Percentiles rank a stretch among this genome's conserved stretches.
These are phyloP conservation scores for Solanum chaucha DNA, from an alignment of 257 asterid genomes.

Conservation along the genomic window DNA sequence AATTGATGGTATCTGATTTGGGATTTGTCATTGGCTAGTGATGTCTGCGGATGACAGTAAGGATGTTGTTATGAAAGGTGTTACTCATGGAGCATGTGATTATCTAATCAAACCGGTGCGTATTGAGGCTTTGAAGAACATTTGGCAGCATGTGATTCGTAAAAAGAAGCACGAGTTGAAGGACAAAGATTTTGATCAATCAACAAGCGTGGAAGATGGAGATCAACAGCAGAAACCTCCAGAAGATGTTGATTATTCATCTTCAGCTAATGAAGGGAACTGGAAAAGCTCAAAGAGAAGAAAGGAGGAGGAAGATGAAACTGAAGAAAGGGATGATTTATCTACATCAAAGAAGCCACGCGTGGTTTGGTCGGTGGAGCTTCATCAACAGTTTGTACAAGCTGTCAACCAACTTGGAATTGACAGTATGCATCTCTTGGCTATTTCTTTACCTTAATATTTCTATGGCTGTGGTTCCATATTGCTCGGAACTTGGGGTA, in stretches of 20 bases:
- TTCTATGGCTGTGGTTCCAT: neutral
- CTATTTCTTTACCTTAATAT: neutral
- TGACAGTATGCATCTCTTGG: conserved; percentile 52
- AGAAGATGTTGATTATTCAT: conserved; percentile 69
- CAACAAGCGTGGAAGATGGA: conserved; percentile 53
- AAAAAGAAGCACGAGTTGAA: conserved; percentile 64
- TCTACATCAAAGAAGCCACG: conserved; percentile 78
- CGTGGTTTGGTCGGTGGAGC: conserved; percentile 98
- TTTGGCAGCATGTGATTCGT: conserved; percentile 97
- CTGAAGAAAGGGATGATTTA: conserved; percentile 71
- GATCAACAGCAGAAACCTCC: conserved; percentile 43
- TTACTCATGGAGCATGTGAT: conserved; percentile 94
- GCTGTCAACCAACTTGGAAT: conserved; percentile 94
- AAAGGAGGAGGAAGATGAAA: conserved; percentile 81
- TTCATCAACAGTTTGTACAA: conserved; percentile 91
- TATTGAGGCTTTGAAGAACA: conserved; percentile 89
- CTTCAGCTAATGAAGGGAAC: conserved; percentile 70
- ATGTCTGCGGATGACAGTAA: conserved; percentile 96
- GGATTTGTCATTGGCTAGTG: conserved; percentile 39
- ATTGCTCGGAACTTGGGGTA: neutral
- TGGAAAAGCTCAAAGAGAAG: conserved; percentile 64
- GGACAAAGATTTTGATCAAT: conserved; percentile 60
- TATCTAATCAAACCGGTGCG: conserved; percentile 92
- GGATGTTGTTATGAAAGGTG: conserved; percentile 90
- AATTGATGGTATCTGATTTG: neutral